Base-by-base conservation (phyloP, 768 basidiomycete genomes). In the Suillus sp. region DNA sequence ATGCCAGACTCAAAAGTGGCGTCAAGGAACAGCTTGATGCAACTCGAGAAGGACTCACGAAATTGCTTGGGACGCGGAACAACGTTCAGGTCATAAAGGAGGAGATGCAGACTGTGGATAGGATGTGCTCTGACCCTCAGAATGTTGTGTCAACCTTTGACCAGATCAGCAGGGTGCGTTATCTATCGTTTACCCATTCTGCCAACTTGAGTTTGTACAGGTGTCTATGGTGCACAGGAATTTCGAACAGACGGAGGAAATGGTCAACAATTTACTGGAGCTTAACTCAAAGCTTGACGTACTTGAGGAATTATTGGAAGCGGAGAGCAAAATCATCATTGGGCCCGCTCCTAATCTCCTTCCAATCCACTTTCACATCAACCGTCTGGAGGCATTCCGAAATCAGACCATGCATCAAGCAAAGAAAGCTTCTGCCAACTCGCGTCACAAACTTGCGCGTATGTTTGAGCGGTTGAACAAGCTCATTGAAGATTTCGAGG, bases 351-450 rank as follows among this genome's bases (percentile, higher is more conserved):
- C 89, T 4, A 94, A 97, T 73, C 84, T 99, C 32, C 88, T 99
- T 53, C 80, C 88, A 27, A 90, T 97, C 55, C 97, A 99, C 76
- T 93, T 87, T 73, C 92, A 95, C 64, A 86, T 98, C 64, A 95
- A 90, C 65, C 92, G 93, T 69, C 89, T 99, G 38, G 96, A 98
- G 73, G 83, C 84, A 2, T 99, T 99, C 78, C 86, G 95, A 2
- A 99, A 98, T 71, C 89, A 96, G 73, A 95, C 95, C 13, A 86
- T 98, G 83, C 94, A 95, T 69, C 90, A 94, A 72, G 96, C 96
- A 18, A 96, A 95, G 78, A 85, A 89, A 63, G 88, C 91, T 6
- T 87, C 88, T 16, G 78, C 86, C 0, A 80, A 83, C 47, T 87
- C 88, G 4, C 85, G 89, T 61, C 78, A 80, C 47, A 94, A 91